Percentiles rank a stretch among this genome's conserved stretches.
Conservation (phyloP, 306 rosid species). For the Echinosophora koreensis region DNA sequence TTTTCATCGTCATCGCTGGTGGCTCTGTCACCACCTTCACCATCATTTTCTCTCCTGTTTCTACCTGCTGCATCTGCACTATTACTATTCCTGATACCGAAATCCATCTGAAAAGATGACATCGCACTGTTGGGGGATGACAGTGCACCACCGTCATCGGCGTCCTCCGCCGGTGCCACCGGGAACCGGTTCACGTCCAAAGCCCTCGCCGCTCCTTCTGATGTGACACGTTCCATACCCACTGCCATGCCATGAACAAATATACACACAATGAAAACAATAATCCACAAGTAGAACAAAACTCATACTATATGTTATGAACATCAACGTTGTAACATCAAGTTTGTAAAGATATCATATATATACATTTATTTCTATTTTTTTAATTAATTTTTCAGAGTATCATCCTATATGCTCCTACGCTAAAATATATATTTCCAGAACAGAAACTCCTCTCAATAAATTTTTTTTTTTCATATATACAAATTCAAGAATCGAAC, state of each 20-base stretch:
- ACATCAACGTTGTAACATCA: too few species aligned
- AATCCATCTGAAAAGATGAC: slow-evolving; percentile 79
- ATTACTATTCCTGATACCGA: slow-evolving; percentile 47
- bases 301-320: too few species aligned
- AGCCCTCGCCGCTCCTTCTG: slow-evolving; percentile 53
- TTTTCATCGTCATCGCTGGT: slow-evolving; percentile 89
- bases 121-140: slow-evolving; percentile 85
- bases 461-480: too few species aligned
- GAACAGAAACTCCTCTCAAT: too few species aligned
- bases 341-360: too few species aligned
- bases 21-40: slow-evolving; percentile 58
- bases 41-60: slow-evolving; percentile 59
- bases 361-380: too few species aligned
- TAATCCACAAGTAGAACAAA: background rate
- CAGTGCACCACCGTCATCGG: slow-evolving; percentile 57
- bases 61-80: slow-evolving; percentile 30
- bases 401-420: too few species aligned
- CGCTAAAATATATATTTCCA: too few species aligned
- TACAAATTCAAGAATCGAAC: too few species aligned
- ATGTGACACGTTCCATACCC: slow-evolving; percentile 53
- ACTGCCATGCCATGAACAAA: slow-evolving; percentile 53
- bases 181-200: slow-evolving; percentile 65
- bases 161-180: slow-evolving; percentile 47
- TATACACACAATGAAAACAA: background rate
- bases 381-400: too few species aligned